Base-by-base conservation (phyloP, 495 filamentous ascomycete genomes). In the Lasiosphaeria hispida region DNA sequence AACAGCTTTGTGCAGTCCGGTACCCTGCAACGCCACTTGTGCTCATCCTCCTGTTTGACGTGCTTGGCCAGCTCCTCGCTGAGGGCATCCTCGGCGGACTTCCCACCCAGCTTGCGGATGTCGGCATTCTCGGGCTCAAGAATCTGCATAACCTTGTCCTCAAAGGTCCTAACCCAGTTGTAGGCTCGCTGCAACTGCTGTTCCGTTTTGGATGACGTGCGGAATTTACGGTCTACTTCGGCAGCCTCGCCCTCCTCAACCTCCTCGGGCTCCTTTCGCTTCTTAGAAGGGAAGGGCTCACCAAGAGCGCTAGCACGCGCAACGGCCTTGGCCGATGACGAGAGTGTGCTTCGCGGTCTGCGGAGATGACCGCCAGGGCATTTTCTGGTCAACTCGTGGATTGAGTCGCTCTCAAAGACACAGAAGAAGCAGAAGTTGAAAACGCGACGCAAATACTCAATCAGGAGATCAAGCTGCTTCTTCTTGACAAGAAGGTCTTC, bases 361-460 rank as follows among this genome's bases (percentile, higher is more conserved):
- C 94, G 90, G 51, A 97, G 87, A 80, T 98, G 94, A 19, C 94
- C 94, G 23, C 94, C 94, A 34, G 95, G 91, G 61, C 94, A 98
- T 74, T 98, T 98, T 50, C 95, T 83, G 33, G 87, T 91, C 48
- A 98, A 79, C 70, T 97, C 94, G 66, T 97, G 95, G 38, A 98
- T 86, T 0, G 93, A 97, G 70, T 98, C 94, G 70, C 90, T 92
- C 71, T 97, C 95, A 66, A 97, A 97, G 23, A 98, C 94, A 72
- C 94, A 98, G 78, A 97, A 98, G 78, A 98, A 96, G 77, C 94
- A 98, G 75, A 97, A 97, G 70, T 93, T 96, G 83, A 92, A 94
- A 51, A 97, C 93, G 11, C 94, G 86, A 37, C 94, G 91, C 49
- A 98, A 82, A 69, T 98, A 98, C 71, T 98, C 94, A 37, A 99